phyloP scores from a whole-genome alignment of 257 asterid species.

The Solanum sitiens region DNA sequence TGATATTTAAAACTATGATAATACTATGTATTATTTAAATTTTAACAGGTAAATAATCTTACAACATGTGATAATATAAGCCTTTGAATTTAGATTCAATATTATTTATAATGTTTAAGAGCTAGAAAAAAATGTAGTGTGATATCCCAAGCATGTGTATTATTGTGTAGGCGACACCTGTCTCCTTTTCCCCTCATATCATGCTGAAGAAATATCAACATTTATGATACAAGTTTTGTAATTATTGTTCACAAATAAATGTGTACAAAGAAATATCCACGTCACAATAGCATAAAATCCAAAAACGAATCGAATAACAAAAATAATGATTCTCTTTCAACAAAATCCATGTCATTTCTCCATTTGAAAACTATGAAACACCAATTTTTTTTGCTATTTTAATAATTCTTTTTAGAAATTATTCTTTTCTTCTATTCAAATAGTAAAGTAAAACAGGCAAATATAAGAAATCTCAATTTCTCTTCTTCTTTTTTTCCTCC shows the following conservation, averaged over 20 bases:
- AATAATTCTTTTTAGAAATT: too few species aligned
- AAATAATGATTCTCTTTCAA: neutral
- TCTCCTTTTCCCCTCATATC: neutral
- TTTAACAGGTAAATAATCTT: neutral
- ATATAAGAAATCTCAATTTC: too few species aligned
- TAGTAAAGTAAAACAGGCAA: too few species aligned
- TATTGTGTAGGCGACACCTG: neutral
- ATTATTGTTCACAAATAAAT: neutral
- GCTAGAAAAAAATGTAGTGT: neutral
- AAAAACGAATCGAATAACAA: neutral
- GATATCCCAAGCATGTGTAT: neutral
- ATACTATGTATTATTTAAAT: too few species aligned
- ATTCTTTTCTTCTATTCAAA: too few species aligned
- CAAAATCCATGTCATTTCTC: neutral
- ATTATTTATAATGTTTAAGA: neutral
- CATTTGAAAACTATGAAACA: neutral
- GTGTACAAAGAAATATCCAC: neutral
- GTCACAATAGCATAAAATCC: neutral
- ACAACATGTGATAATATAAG: neutral
- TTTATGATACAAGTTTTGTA: neutral
- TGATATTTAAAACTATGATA: too few species aligned
- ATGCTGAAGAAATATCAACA: neutral
- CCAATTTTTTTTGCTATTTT: neutral
- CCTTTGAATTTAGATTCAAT: neutral
- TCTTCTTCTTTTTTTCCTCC: neutral